These are phyloP conservation scores for Ceratobasidium sp. DNA, from an alignment of 1,284 basidiomycete genomes.

Conservation along the genomic window DNA sequence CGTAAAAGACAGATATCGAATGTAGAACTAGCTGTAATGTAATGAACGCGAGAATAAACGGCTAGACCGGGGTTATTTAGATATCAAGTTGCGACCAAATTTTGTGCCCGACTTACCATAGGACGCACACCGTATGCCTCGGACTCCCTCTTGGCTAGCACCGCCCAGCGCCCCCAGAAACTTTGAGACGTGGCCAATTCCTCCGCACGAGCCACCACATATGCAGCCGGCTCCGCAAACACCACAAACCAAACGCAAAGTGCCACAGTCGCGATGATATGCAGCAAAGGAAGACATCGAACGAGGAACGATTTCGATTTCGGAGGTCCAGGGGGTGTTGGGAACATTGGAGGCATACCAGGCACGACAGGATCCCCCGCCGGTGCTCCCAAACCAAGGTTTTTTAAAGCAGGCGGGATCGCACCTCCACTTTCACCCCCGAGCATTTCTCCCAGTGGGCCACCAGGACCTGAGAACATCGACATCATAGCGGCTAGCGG, in stretches of 20 bases:
- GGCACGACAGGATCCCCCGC: not conserved
- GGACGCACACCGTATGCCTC: conserved; percentile 63
- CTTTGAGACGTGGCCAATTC: conserved; percentile 26
- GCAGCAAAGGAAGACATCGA: conserved; percentile 71
- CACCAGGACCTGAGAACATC: conserved; percentile 40
- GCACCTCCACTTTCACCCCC: conserved; percentile 3
- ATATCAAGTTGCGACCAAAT: not conserved
- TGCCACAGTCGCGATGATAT: conserved; percentile 60
- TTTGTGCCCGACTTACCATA: conserved; percentile 60
- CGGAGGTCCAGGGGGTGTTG: conserved; percentile 48
- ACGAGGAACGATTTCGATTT: conserved; percentile 63
- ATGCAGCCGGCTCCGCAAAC: conserved; percentile 67
- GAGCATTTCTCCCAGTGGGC: conserved; percentile 36
- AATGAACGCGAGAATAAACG: conserved; percentile 81
- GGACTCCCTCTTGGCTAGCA: conserved; percentile 57
- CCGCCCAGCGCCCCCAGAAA: conserved; percentile 68
- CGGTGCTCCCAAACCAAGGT: conserved; percentile 17
- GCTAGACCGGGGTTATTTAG: conserved; percentile 57
- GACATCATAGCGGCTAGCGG: conserved; percentile 39
- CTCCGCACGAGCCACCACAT: conserved; percentile 49
- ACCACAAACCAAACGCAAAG: conserved; percentile 74
- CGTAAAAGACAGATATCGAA: conserved; percentile 73
- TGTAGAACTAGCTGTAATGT: conserved; percentile 74
- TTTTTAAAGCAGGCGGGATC: conserved; percentile 34
- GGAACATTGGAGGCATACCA: conserved; percentile 46